Evolutionary conservation across 1,284 basidiomycete genomes (phyloP).

Genomic region (Heterobasidion irregulare): DNA sequence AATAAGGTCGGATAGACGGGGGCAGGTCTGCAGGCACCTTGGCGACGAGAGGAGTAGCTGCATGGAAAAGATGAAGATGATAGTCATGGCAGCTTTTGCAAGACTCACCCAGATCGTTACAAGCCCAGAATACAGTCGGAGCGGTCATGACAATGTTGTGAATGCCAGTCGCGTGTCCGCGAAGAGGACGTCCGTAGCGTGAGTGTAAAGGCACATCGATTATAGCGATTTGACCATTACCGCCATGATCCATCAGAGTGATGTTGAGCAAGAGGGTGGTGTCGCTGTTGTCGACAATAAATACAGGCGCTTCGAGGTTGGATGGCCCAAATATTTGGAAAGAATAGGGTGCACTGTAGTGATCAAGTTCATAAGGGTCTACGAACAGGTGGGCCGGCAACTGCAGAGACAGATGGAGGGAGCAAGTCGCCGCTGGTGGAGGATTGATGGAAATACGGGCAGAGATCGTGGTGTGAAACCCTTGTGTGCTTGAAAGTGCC

Average conservation of each 20-base stretch:
- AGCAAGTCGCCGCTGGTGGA: neutral
- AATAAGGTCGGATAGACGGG: neutral
- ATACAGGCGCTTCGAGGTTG: slow-evolving; percentile 1
- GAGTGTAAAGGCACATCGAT: neutral
- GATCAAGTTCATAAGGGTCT: slow-evolving; percentile 1
- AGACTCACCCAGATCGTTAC: neutral
- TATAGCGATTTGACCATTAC: neutral
- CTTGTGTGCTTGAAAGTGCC: neutral
- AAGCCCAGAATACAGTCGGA: neutral
- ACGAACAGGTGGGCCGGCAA: neutral
- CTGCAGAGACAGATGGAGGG: neutral
- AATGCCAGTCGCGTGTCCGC: neutral
- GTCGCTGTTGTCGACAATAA: neutral
- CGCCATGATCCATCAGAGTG: neutral
- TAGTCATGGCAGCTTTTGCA: neutral
- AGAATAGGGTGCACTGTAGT: neutral
- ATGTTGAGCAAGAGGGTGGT: neutral
- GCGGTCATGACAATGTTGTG: neutral
- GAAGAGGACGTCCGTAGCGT: neutral
- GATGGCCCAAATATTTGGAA: neutral
- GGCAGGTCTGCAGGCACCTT: neutral
- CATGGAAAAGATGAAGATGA: neutral
- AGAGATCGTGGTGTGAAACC: slow-evolving; percentile 1
- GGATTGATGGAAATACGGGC: neutral
- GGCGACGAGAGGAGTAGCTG: neutral